These are phyloP conservation scores for Phytopythium aichiense DNA, from an alignment of 352 stramenopile genomes.

Conservation along the genomic window DNA sequence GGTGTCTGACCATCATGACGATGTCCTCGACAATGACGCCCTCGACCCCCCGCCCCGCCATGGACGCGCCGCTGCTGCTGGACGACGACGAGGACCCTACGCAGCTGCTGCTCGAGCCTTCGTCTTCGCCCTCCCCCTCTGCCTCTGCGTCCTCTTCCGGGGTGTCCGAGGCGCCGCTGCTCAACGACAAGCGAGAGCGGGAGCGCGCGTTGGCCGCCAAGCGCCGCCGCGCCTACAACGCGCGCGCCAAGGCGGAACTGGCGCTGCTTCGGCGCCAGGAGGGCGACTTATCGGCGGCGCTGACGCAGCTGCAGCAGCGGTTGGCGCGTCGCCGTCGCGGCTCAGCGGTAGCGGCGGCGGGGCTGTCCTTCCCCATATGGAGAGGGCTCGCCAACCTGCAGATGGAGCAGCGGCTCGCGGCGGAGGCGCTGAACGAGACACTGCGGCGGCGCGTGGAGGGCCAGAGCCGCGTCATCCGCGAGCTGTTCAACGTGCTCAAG, in stretches of 20 bases:
- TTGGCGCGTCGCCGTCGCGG: neutral
- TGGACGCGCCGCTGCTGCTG: neutral
- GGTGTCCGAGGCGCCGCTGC: neutral
- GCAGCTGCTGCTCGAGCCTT: neutral
- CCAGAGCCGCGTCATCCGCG: conserved; percentile 18
- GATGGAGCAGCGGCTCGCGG: conserved; percentile 18
- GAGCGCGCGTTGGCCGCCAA: conserved; percentile 14
- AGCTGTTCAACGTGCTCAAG: conserved; percentile 22
- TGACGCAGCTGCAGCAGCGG: conserved; percentile 1
- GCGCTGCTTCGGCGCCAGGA: conserved; percentile 12
- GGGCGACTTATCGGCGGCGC: conserved; percentile 9
- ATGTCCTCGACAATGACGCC: neutral
- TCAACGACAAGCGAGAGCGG: conserved; percentile 7
- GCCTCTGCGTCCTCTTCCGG: neutral
- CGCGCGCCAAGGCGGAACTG: conserved; percentile 14
- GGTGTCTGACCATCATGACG: neutral
- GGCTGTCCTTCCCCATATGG: conserved; percentile 14
- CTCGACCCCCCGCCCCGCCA: neutral
- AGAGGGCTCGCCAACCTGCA: conserved; percentile 16
- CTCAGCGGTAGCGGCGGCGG: neutral
- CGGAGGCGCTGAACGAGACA: conserved; percentile 17
- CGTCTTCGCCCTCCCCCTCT: neutral
- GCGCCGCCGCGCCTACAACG: conserved; percentile 15
- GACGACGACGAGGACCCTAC: conserved; percentile 1
- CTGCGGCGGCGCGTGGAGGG: conserved; percentile 19